phyloP scores from a whole-genome alignment of 2,329 filamentous ascomycete genomes.

The Pyrenophora teres region DNA sequence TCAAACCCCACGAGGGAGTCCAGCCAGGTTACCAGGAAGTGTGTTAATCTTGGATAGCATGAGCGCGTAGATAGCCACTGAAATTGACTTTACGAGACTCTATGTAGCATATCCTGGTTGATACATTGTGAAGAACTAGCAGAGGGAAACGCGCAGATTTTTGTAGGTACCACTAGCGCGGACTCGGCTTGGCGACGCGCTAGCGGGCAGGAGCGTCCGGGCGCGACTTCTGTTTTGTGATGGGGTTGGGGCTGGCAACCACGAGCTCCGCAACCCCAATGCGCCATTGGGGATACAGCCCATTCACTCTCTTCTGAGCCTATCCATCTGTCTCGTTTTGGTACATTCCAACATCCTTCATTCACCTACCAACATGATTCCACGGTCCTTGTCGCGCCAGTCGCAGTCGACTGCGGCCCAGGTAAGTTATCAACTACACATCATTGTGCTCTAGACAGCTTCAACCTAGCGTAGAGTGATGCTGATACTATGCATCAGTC shows the following conservation, averaged over 20 bases:
- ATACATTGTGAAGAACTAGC: slow-evolving; percentile 69
- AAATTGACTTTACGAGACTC: slow-evolving; percentile 95
- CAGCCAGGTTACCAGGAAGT: slow-evolving; percentile 61
- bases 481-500: slow-evolving; percentile 10
- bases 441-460: not conserved
- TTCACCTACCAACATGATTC: slow-evolving; percentile 25
- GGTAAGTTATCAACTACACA: slow-evolving; percentile 21
- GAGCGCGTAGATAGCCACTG: slow-evolving; percentile 99
- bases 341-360: not conserved
- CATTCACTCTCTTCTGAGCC: not conserved
- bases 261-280: slow-evolving; percentile 6
- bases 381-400: slow-evolving; percentile 33
- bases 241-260: slow-evolving; percentile 11
- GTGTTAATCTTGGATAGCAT: slow-evolving; percentile 84
- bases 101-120: slow-evolving; percentile 77
- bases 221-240: slow-evolving; percentile 36
- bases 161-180: slow-evolving; percentile 26
- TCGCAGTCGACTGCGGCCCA: slow-evolving; percentile 31
- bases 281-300: slow-evolving; percentile 1
- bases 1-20: slow-evolving; percentile 54
- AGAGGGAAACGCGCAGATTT: slow-evolving; percentile 24
- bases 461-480: not conserved
- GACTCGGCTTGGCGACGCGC: slow-evolving; percentile 19
- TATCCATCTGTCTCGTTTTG: not conserved
- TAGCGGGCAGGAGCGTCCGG: slow-evolving; percentile 12